Percentiles rank a stretch among this genome's conserved stretches.
phyloP scores from a whole-genome alignment of 768 basidiomycete species.

The Tephrocybe sp. region DNA sequence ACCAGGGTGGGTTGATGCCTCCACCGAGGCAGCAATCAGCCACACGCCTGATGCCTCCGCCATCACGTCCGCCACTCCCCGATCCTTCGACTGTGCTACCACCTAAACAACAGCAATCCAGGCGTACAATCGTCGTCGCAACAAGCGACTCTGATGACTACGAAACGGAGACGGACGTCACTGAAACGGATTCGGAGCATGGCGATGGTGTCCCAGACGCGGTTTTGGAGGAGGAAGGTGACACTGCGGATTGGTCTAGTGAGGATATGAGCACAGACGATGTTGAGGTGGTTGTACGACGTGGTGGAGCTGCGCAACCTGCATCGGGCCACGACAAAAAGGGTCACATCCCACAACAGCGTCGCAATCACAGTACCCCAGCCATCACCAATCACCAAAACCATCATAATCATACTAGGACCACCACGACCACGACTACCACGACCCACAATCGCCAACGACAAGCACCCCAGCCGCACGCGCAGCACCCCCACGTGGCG shows the following conservation, averaged over 20 bases:
- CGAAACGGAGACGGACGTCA: conserved; percentile 37
- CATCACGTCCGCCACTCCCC: conserved; percentile 18
- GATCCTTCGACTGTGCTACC: conserved; percentile 18
- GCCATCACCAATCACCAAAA: not conserved
- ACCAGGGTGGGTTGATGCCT: not conserved
- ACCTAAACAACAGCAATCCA: conserved; percentile 23
- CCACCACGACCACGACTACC: conserved; percentile 19
- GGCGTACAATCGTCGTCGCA: conserved; percentile 45
- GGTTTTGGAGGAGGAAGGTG: conserved; percentile 38
- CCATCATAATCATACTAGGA: no score
- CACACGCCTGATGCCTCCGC: conserved; percentile 22
- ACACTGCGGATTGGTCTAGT: conserved; percentile 58
- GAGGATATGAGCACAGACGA: conserved; percentile 48
- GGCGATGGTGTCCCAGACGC: conserved; percentile 22
- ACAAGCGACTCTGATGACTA: conserved; percentile 52
- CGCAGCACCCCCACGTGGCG: conserved; percentile 19
- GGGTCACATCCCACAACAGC: not conserved
- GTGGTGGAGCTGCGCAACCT: conserved; percentile 1
- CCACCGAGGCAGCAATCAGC: not conserved
- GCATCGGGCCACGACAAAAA: conserved; percentile 1
- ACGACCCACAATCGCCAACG: not conserved
- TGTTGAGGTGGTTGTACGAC: conserved; percentile 19
- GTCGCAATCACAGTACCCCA: not conserved
- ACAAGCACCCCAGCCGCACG: conserved; percentile 5
- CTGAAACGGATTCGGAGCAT: conserved; percentile 21